Conservation (phyloP, 2,329 filamentous ascomycete genomes). For the Ophidiomyces ophidiicola region DNA sequence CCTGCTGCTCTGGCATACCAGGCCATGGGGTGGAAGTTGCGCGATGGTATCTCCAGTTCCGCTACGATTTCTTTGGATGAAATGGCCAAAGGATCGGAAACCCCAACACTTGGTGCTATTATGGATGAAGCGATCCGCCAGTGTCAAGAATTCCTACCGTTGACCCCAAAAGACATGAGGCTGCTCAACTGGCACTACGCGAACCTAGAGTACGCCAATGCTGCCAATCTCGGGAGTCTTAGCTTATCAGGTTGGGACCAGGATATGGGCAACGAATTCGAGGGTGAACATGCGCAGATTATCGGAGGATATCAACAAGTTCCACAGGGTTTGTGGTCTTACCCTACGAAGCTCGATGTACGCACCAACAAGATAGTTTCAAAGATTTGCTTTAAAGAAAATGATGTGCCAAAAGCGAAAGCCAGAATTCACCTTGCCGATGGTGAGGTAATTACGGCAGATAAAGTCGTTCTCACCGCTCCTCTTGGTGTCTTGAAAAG, state of each 20-base stretch:
- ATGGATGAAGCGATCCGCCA: slow-evolving; percentile 85
- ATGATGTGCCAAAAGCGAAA: slow-evolving; percentile 32
- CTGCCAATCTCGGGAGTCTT: slow-evolving; percentile 71
- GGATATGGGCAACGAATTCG: slow-evolving; percentile 94
- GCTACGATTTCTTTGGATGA: slow-evolving; percentile 59
- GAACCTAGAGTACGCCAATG: slow-evolving; percentile 95
- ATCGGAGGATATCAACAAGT: slow-evolving; percentile 89
- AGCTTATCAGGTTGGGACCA: slow-evolving; percentile 93
- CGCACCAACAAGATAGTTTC: slow-evolving; percentile 61
- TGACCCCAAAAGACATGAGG: slow-evolving; percentile 76
- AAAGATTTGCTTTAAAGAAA: slow-evolving; percentile 52
- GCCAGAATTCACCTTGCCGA: slow-evolving; percentile 63
- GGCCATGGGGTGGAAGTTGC: slow-evolving; percentile 70
- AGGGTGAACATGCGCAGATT: slow-evolving; percentile 86
- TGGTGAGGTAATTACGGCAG: slow-evolving; percentile 65
- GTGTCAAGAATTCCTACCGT: slow-evolving; percentile 68
- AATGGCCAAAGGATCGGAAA: slow-evolving; percentile 47
- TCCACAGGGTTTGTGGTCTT: slow-evolving; percentile 69
- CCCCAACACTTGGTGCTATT: slow-evolving; percentile 74
- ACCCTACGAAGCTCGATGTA: slow-evolving; percentile 65
- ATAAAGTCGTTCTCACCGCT: slow-evolving; percentile 79
- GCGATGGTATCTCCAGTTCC: slow-evolving; percentile 48
- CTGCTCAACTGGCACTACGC: slow-evolving; percentile 97
- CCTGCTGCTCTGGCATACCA: slow-evolving; percentile 67
- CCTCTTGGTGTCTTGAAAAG: slow-evolving; percentile 86